Conservation (phyloP, 2,329 filamentous ascomycete genomes). For the Iodosphaeria phyllophila region DNA sequence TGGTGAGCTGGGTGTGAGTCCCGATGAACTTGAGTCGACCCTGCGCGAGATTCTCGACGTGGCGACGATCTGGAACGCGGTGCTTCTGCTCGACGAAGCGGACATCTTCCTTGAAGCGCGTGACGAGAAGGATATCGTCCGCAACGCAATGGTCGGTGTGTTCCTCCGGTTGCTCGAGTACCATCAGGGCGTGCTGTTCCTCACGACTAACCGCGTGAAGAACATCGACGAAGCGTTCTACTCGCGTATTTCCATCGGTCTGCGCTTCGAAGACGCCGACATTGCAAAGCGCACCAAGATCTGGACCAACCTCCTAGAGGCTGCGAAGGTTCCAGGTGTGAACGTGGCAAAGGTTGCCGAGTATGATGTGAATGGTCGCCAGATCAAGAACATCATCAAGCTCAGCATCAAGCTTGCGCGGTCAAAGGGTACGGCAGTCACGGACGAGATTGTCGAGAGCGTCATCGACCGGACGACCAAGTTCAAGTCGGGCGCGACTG, state of each 20-base stretch:
- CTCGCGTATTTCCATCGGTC: slow-evolving; percentile 8
- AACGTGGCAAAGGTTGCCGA: slow-evolving; percentile 6
- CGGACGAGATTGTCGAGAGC: too few species aligned
- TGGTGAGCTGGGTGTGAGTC: slow-evolving; percentile 12
- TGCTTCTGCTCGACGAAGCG: slow-evolving; percentile 14
- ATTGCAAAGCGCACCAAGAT: slow-evolving; percentile 7
- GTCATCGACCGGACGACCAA: too few species aligned
- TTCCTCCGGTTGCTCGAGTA: slow-evolving; percentile 7
- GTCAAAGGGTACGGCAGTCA: too few species aligned
- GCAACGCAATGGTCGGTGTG: slow-evolving; percentile 7
- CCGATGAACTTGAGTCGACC: slow-evolving; percentile 8
- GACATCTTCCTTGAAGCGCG: slow-evolving; percentile 17
- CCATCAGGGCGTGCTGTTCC: slow-evolving; percentile 7
- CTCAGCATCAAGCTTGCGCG: too few species aligned
- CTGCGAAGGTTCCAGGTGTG: slow-evolving; percentile 3
- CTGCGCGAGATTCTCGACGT: slow-evolving; percentile 16
- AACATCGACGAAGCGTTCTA: slow-evolving; percentile 9
- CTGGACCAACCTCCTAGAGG: slow-evolving; percentile 11
- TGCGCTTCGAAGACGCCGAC: slow-evolving; percentile 7
- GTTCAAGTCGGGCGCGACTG: too few species aligned
- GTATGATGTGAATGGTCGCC: slow-evolving; percentile 13
- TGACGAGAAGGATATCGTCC: slow-evolving; percentile 2
- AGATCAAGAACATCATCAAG: slow-evolving; percentile 15
- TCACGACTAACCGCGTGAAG: slow-evolving; percentile 8
- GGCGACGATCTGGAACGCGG: slow-evolving; percentile 19